Conservation (phyloP, 2,329 filamentous ascomycete genomes). For the Monosporascus ibericus region DNA sequence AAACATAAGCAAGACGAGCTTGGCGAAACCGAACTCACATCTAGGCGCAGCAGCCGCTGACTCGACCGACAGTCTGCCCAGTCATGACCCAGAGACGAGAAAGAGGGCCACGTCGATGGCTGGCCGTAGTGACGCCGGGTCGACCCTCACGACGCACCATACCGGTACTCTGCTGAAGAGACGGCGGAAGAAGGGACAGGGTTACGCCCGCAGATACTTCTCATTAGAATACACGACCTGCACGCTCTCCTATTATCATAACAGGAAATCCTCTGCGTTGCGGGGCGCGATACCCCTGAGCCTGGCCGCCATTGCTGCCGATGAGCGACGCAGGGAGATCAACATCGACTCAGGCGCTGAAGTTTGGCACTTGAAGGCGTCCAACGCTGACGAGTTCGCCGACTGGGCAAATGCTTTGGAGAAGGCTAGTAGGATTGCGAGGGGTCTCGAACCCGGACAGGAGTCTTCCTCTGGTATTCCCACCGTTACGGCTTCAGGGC, state of each 20-base stretch:
- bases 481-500: conserved; percentile 18
- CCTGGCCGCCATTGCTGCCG: conserved; percentile 82
- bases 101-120: conserved; percentile 44
- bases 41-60: conserved; percentile 40
- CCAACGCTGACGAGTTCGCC: conserved; percentile 76
- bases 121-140: conserved; percentile 43
- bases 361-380: conserved; percentile 88
- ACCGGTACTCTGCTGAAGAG: conserved; percentile 85
- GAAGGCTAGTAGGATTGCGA: conserved; percentile 64
- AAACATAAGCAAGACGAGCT: conserved; percentile 43
- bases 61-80: conserved; percentile 57
- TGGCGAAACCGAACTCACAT: conserved; percentile 43
- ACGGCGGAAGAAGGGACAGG: conserved; percentile 86
- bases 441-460: conserved; percentile 40
- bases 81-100: conserved; percentile 33
- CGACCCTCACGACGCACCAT: conserved; percentile 55
- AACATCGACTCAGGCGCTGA: conserved; percentile 96
- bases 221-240: conserved; percentile 92
- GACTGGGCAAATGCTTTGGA: conserved; percentile 85
- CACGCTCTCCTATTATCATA: conserved; percentile 94
- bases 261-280: conserved; percentile 85
- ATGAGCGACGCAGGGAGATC: conserved; percentile 83
- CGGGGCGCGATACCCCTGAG: conserved; percentile 89
- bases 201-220: conserved; percentile 89
- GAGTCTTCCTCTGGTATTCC: conserved; percentile 18